phyloP scores from a whole-genome alignment of 2,329 filamentous ascomycete genomes.

The Pestalotiopsis sp. region DNA sequence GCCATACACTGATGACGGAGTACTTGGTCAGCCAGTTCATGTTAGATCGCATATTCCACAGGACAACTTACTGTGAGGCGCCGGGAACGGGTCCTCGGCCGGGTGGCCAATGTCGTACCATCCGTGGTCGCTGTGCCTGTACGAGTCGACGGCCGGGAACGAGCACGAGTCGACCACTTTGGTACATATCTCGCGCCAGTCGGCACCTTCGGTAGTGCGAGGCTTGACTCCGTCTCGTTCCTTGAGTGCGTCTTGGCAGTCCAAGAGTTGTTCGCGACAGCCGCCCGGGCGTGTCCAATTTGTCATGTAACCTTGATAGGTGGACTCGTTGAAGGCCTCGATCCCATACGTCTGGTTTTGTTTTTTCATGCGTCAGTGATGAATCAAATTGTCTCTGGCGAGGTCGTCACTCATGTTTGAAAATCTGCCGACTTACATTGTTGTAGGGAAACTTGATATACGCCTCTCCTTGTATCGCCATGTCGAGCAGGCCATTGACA shows the following conservation, averaged over 20 bases:
- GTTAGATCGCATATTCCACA: background rate
- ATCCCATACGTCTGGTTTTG: constrained; percentile 13
- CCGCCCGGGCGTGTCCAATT: constrained; percentile 13
- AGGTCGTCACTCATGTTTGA: background rate
- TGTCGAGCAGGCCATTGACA: constrained; percentile 61
- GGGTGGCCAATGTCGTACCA: constrained; percentile 34
- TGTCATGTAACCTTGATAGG: constrained; percentile 9
- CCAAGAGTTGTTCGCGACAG: constrained; percentile 10
- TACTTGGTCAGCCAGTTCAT: background rate
- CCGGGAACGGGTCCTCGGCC: constrained; percentile 54
- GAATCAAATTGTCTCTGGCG: no score
- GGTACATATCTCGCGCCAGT: constrained; percentile 5
- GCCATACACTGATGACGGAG: constrained; percentile 34
- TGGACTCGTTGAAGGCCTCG: constrained; percentile 14
- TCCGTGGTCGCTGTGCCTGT: constrained; percentile 5
- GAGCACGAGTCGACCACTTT: constrained; percentile 15
- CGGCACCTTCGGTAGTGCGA: background rate
- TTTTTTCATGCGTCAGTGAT: no score
- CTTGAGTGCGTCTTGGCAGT: constrained; percentile 16
- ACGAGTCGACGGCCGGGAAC: background rate
- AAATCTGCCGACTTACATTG: constrained; percentile 39
- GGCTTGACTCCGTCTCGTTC: constrained; percentile 1
- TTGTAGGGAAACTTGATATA: constrained; percentile 48
- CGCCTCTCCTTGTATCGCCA: constrained; percentile 42
- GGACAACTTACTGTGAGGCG: constrained; percentile 43